Base-by-base conservation (phyloP, 1,284 basidiomycete genomes). In the Irpex lacteus region DNA sequence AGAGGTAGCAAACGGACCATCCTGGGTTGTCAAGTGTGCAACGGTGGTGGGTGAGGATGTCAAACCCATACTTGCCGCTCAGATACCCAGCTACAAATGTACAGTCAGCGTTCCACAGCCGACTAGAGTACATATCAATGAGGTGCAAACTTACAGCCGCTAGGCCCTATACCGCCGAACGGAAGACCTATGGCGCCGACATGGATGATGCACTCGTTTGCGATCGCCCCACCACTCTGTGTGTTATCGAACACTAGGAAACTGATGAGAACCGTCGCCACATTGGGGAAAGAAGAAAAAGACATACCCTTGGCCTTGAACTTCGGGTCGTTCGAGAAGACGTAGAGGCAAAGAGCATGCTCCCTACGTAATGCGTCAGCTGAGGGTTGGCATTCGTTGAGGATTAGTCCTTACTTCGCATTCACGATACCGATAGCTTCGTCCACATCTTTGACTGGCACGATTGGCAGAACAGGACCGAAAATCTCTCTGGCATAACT, bases 321-420 rank as follows among this genome's bases (percentile, higher is more conserved):
- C 21, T 74, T 75, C 1, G 80, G 69, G 70, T 89, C 83, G 61
- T 83, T 75, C 1, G 90, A 81, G 77, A 95, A 95, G 38, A 92
- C 84, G 70, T 95, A 94, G 9, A 95, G 75, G 0, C 87, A 84
- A 5, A 95, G 82, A 2, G 94, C 91, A 67, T 93, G 87, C 62
- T 91, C 91, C 55, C 89, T 90, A 66, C 6, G 37, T 44, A 9
- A 38, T 56, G 8, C 13, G n/a, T 49, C 13, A 62, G 34, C 18
- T 3, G 8, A 37, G 26, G 60, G 4, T 36, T 8, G 4, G 26
- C 0, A n/a, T 5, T 54, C 2, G 56, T 15, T 40, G 7, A n/a
- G 59, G 11, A 19, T 44, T 54, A 55, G 18, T 4, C 75, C 80
- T 50, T 66, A 88, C 87, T 80, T 78, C 15, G 73, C 72, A 70